These are phyloP conservation scores for Aspergillus flavus DNA, from an alignment of 2,329 filamentous ascomycete species.

Conservation along the genomic window DNA sequence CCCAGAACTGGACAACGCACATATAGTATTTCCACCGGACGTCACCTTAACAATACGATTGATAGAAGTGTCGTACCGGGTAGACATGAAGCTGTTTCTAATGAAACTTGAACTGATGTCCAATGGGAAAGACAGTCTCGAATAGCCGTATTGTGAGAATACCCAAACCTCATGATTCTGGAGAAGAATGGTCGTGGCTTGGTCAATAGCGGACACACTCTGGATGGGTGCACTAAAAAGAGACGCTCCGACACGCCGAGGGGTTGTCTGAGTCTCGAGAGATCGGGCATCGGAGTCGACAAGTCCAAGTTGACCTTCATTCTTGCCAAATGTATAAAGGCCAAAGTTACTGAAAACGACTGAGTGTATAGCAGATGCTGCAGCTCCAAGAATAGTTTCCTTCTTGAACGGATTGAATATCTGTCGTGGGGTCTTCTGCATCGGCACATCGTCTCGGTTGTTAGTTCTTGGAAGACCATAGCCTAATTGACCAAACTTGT, in stretches of 20 bases:
- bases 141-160: conserved; percentile 94
- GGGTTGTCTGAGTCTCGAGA: conserved; percentile 77
- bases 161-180: conserved; percentile 89
- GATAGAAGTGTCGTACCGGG: conserved; percentile 64
- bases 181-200: conserved; percentile 81
- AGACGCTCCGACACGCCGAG: conserved; percentile 85
- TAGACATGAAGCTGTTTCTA: conserved; percentile 65
- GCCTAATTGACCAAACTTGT: conserved; percentile 81
- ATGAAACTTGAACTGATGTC: conserved; percentile 72
- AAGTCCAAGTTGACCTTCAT: conserved; percentile 88
- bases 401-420: conserved; percentile 91
- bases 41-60: conserved; percentile 76
- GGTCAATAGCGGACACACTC: conserved; percentile 85
- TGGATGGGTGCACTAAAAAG: conserved; percentile 72
- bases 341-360: conserved; percentile 81
- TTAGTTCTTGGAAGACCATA: conserved; percentile 69
- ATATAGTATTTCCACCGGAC: conserved; percentile 88
- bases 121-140: conserved; percentile 81
- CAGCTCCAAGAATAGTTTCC: conserved; percentile 76
- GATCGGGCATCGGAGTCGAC: conserved; percentile 95
- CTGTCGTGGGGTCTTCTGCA: conserved; percentile 79
- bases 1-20: conserved; percentile 78
- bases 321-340: conserved; percentile 93
- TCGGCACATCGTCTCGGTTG: conserved; percentile 77
- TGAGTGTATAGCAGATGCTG: conserved; percentile 88